A percentile compares a stretch with the other conserved stretches of the same genome.
These are phyloP conservation scores for Cicer yamashitae DNA, from an alignment of 306 rosid genomes.

Conservation along the genomic window DNA sequence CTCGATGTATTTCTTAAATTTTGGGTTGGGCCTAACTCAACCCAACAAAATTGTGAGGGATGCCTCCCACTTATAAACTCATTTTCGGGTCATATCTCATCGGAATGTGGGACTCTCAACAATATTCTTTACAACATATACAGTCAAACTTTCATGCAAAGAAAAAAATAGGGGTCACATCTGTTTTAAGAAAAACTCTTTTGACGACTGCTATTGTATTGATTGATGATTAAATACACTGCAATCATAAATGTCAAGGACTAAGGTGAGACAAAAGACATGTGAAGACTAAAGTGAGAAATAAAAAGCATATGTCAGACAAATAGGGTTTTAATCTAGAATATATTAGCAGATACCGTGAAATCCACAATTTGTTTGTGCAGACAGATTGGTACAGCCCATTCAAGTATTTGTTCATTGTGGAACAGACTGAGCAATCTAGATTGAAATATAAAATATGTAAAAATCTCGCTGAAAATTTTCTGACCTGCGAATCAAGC, in stretches of 20 bases:
- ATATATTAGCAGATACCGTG: constrained; percentile 20
- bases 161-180: not conserved
- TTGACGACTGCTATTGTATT: constrained; percentile 9
- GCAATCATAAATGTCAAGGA: not conserved
- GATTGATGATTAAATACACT: constrained; percentile 3
- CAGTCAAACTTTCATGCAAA: constrained; percentile 21
- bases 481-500: constrained; percentile 75
- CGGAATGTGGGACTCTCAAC: too few species aligned
- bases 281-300: constrained; percentile 1
- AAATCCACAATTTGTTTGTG: constrained; percentile 33
- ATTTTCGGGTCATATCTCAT: too few species aligned
- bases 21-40: too few species aligned
- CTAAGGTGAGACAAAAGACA: constrained; percentile 1
- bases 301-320: constrained; percentile 8
- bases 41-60: too few species aligned
- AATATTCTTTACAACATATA: not conserved
- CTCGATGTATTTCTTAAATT: not conserved
- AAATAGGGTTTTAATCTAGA: not conserved
- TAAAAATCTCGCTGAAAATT: constrained; percentile 13
- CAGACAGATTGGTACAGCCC: constrained; percentile 11
- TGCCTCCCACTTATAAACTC: too few species aligned
- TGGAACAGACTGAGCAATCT: constrained; percentile 18
- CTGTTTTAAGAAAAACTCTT: not conserved
- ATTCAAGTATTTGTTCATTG: constrained; percentile 17
- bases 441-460: constrained; percentile 28